Base-by-base conservation (phyloP, 106 monocot species). In the Phalaenopsis aphrodite region DNA sequence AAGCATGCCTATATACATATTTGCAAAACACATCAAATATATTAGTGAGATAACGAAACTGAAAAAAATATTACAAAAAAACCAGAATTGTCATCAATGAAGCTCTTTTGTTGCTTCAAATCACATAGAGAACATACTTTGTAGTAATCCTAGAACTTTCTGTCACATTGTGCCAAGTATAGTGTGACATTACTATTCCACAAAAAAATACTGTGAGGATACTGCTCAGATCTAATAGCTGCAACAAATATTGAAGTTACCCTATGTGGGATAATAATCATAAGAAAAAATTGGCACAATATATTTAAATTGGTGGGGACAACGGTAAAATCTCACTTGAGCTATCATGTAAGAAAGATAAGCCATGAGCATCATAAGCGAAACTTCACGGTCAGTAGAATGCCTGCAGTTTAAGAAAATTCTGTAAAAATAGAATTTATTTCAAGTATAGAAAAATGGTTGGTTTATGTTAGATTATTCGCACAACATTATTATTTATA, bases 261-360 rank as follows among this genome's bases (percentile, higher is more conserved):
- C 17, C 21, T 1, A n/a, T 4, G 14, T 3, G 9, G 0, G 61
- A 58, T 5, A 24, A 55, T 77, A 4, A 45, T 45, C 3, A 45
- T 45, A 3, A 36, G 18, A 41, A 77, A 21, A 10, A 49, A 48
- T 10, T 61, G 61, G 61, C 8, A 61, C 8, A 8, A 61, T 36
- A 19, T 1, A 42, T 64, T 64, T 65, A 42, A 78, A 15, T 19
- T 79, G 45, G 14, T 30, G 17, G 19, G 39, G 14, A 66, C 46
- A n/a, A 43, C n/a, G 11, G 48, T 75, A 61, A 3, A 87, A 49
- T 73, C 84, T 86, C 72, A 98, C 97, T 81, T 98, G 94, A 76
- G 97, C 94, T 24, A 98, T 81, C 92, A 90, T 90, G 68, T 87
- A 87, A 30, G 87, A 87, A 15, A 87, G 87, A 71, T 87, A 87